These are phyloP conservation scores for Chlorella sorokiniana DNA, from an alignment of 139 green algal species.

Conservation along the genomic window DNA sequence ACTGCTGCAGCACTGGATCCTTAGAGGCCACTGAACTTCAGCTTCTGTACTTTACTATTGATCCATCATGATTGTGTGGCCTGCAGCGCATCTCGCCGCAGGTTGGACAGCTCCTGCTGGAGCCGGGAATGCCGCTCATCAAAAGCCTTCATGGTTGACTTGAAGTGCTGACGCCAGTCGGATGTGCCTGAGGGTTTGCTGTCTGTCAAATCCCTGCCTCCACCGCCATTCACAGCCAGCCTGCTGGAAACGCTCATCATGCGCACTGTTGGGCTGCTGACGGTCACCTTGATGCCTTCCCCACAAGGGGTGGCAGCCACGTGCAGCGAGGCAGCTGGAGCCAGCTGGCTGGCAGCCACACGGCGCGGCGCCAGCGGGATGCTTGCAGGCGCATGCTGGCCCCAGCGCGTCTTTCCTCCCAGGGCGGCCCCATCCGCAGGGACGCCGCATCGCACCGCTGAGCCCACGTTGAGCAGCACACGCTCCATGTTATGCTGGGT, in stretches of 20 bases:
- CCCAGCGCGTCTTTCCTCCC: not conserved
- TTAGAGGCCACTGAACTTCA: not conserved
- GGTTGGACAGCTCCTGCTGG: not conserved
- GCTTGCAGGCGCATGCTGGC: not conserved
- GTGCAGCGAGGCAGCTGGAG: not conserved
- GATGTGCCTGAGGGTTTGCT: not conserved
- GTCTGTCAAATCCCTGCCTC: not conserved
- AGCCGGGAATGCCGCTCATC: slow-evolving; percentile 4
- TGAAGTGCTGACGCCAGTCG: slow-evolving; percentile 16
- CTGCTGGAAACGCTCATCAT: not conserved
- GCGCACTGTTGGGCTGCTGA: not conserved
- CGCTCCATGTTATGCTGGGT: slow-evolving; percentile 1
- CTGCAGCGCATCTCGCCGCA: slow-evolving; percentile 9
- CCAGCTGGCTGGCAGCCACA: slow-evolving; percentile 6
- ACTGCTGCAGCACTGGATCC: not conserved
- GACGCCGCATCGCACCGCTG: not conserved
- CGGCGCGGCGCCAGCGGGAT: slow-evolving; percentile 14
- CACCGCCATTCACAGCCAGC: not conserved
- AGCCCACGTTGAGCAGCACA: slow-evolving; percentile 20
- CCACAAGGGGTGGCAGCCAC: not conserved
- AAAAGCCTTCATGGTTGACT: slow-evolving; percentile 17
- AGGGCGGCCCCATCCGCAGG: not conserved
- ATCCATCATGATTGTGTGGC: no score
- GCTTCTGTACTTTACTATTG: not conserved
- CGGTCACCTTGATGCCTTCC: not conserved